These are phyloP conservation scores for Anthracocystis walkeri DNA, from an alignment of 1,284 basidiomycete genomes.

Conservation along the genomic window DNA sequence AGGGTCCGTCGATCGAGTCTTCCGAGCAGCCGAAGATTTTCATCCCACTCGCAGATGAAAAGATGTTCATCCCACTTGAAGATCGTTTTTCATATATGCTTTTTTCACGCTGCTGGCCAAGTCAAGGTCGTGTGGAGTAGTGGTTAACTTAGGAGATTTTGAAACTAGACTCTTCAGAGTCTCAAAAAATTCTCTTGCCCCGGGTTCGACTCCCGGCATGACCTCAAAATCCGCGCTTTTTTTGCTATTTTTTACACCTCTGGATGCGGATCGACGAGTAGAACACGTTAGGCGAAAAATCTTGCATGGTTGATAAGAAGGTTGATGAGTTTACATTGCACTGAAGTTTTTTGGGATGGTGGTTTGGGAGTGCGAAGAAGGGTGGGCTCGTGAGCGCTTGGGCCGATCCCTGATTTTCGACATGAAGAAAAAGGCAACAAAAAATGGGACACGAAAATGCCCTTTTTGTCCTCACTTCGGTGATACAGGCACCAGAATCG, in stretches of 20 bases:
- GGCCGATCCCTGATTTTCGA: no score
- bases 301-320: slow-evolving; percentile 25
- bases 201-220: slow-evolving; percentile 55
- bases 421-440: not conserved
- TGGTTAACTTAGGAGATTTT: slow-evolving; percentile 56
- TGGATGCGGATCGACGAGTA: not conserved
- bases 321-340: slow-evolving; percentile 15
- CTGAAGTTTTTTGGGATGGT: slow-evolving; percentile 14
- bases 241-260: slow-evolving; percentile 1
- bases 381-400: no score
- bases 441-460: not conserved
- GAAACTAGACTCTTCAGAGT: not conserved
- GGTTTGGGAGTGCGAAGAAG: not conserved
- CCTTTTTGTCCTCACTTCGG: not conserved
- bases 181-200: slow-evolving; percentile 40
- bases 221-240: slow-evolving; percentile 25
- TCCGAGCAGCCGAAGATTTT: not conserved
- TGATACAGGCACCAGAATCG: slow-evolving; percentile 3
- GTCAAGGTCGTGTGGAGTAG: slow-evolving; percentile 49
- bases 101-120: fast-evolving
- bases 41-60: no score
- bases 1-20: not conserved
- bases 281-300: slow-evolving; percentile 7
- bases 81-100: slow-evolving; percentile 16
- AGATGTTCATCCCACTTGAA: no score